Base-by-base conservation (phyloP, 2,329 filamentous ascomycete species). In the Diaporthe citrichinensis region DNA sequence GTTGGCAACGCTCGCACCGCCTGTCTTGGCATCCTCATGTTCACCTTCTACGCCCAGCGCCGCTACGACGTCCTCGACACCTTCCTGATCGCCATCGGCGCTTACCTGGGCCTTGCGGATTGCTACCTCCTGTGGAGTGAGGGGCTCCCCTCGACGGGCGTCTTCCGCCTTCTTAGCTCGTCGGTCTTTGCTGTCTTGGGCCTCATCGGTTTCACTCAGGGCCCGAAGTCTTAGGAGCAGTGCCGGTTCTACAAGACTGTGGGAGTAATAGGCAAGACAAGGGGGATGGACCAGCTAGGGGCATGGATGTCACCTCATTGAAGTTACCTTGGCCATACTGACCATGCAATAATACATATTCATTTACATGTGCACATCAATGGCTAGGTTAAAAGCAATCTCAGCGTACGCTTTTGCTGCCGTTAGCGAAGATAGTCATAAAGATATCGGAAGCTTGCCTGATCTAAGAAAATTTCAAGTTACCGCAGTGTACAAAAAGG, bases 1-100 rank as follows among this genome's bases (percentile, higher is more conserved):
- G 44, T 68, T 14, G 62, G 62, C 23, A 68, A 68, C 17, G 62
- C 62, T 23, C 62, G 62, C 23, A 68, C 62, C 1, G 46, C 62
- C 28, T 68, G 62, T 28, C 62, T 68, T 20, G 46, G 62, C 6
- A 68, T 68, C 2, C 62, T 68, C 14, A 53, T 68, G 31, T 68
- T 53, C 23, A 53, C 31, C 31, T 68, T 68, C 14, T 68, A 68
- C 8, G 46, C 46, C 31, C 31, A 53, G 4, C 62, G 62, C 31
- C 62, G 62, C 12, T 68, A 68, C 44, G 46, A 68, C 31, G 31
- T 68, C 62, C 62, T 68, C 28, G 62, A 53, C 46, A 68, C 46
- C 14, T 39, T 68, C 6, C 15, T 68, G 46, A 20, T 68, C 62
- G 46, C 15, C 23, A 68, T 5, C 28, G 62, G 62, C 8, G n/a